These are phyloP conservation scores for Rhizopogon rudus DNA, from an alignment of 768 basidiomycete species.

Conservation along the genomic window DNA sequence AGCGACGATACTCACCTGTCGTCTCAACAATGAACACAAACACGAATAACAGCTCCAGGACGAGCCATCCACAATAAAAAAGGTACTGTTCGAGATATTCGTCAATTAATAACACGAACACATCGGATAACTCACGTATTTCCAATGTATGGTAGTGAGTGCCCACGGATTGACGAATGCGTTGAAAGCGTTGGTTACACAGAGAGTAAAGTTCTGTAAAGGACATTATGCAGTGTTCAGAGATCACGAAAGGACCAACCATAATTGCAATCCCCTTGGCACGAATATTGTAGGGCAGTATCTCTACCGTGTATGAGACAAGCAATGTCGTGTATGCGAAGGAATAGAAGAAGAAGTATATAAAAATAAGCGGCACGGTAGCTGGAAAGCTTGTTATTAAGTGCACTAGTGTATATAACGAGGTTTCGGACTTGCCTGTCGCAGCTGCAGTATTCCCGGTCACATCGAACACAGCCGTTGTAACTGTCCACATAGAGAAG, in stretches of 20 bases:
- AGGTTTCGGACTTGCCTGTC: slow-evolving; percentile 10
- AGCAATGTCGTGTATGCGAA: slow-evolving; percentile 77
- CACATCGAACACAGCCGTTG: slow-evolving; percentile 34
- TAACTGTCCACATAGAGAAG: slow-evolving; percentile 55
- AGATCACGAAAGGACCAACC: slow-evolving; percentile 32
- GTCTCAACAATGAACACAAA: slow-evolving; percentile 56
- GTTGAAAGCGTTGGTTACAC: slow-evolving; percentile 69
- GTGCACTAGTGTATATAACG: neutral
- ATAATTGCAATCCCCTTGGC: slow-evolving; percentile 78
- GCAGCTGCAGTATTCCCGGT: slow-evolving; percentile 24
- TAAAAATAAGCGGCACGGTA: slow-evolving; percentile 64
- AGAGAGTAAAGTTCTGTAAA: slow-evolving; percentile 54
- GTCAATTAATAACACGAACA: neutral
- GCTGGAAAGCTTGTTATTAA: slow-evolving; percentile 27
- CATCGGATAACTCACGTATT: slow-evolving; percentile 29
- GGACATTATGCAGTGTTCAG: neutral
- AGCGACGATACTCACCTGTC: slow-evolving; percentile 35
- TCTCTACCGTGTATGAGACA: slow-evolving; percentile 62
- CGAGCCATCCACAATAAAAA: slow-evolving; percentile 61
- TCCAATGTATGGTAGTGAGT: slow-evolving; percentile 46
- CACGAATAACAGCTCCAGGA: slow-evolving; percentile 56
- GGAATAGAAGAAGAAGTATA: slow-evolving; percentile 47
- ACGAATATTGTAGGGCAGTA: slow-evolving; percentile 74
- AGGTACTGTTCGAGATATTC: slow-evolving; percentile 35
- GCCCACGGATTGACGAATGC: slow-evolving; percentile 81